Evolutionary conservation across 805 yeast species (phyloP).

Genomic region (Saccharomyces mikatae): DNA sequence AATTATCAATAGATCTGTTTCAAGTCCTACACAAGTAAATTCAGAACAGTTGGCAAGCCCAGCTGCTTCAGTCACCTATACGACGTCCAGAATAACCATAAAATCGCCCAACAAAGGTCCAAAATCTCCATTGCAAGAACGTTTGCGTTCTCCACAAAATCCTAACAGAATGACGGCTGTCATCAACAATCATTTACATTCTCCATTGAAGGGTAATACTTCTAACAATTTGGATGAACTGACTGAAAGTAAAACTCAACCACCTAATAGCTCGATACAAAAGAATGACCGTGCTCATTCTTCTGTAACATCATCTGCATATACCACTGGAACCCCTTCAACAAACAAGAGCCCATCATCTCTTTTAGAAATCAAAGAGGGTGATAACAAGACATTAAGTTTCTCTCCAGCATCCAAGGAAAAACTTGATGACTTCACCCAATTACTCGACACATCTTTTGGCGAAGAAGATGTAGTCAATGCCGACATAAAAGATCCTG

Average conservation of each 20-base stretch:
- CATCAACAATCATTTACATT: slow-evolving; percentile 28
- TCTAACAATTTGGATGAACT: slow-evolving; percentile 1
- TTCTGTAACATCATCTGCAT: not conserved
- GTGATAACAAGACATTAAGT: slow-evolving; percentile 6
- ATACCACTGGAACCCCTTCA: not conserved
- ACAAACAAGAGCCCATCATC: slow-evolving; percentile 4
- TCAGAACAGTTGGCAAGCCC: slow-evolving; percentile 20
- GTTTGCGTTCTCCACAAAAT: slow-evolving; percentile 18
- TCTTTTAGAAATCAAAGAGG: not conserved
- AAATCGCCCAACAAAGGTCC: slow-evolving; percentile 23
- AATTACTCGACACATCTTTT: slow-evolving; percentile 22
- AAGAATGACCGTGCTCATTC: not conserved
- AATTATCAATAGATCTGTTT: not conserved
- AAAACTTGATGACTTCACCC: slow-evolving; percentile 21
- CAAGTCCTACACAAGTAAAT: not conserved
- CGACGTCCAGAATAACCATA: slow-evolving; percentile 31
- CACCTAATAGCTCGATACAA: not conserved
- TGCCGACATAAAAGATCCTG: slow-evolving; percentile 1
- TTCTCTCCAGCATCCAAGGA: slow-evolving; percentile 26
- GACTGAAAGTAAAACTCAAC: slow-evolving; percentile 1
- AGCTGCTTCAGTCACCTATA: slow-evolving; percentile 30
- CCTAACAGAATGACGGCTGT: slow-evolving; percentile 27
- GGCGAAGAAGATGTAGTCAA: slow-evolving; percentile 7
- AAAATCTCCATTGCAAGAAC: slow-evolving; percentile 9
- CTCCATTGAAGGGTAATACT: slow-evolving; percentile 20